A percentile compares a stretch with the other conserved stretches of the same genome.
These are phyloP conservation scores for Boletus huronensis DNA, from an alignment of 768 basidiomycete genomes.

Conservation along the genomic window DNA sequence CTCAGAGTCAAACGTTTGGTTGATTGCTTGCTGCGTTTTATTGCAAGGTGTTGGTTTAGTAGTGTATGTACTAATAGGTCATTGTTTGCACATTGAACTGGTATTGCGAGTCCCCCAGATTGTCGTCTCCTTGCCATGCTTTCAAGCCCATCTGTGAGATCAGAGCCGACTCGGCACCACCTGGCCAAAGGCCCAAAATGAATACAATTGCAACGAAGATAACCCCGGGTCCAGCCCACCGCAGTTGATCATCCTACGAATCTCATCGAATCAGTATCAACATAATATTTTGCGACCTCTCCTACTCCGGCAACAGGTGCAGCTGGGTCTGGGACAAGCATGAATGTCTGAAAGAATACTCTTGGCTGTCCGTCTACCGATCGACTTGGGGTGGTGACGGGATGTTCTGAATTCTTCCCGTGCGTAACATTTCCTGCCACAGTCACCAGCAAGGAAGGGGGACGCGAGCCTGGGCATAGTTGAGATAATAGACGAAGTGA, in stretches of 20 bases:
- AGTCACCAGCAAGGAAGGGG: constrained; percentile 73
- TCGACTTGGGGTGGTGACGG: constrained; percentile 43
- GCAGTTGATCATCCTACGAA: constrained; percentile 62
- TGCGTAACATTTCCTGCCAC: constrained; percentile 80
- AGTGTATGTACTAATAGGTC: constrained; percentile 13
- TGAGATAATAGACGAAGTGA: constrained; percentile 9
- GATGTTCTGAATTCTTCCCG: constrained; percentile 60
- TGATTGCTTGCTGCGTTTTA: constrained; percentile 31
- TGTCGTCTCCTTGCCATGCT: not conserved
- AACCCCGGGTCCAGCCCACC: not conserved
- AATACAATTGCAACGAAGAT: not conserved
- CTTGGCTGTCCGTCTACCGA: constrained; percentile 74
- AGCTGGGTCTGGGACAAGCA: constrained; percentile 73
- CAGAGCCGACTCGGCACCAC: not conserved
- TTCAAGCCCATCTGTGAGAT: not conserved
- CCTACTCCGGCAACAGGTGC: constrained; percentile 62
- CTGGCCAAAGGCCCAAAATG: not conserved
- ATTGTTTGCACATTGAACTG: constrained; percentile 3
- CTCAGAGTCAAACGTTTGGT: constrained; percentile 87
- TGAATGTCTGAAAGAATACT: constrained; percentile 85
- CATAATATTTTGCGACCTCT: constrained; percentile 78
- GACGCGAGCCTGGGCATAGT: constrained; percentile 57
- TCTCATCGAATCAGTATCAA: constrained; percentile 74
- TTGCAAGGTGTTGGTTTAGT: not conserved
- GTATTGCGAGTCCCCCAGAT: not conserved